A percentile compares a stretch with the other conserved stretches of the same genome.
These are phyloP conservation scores for Chrysanthemum seticuspe DNA, from an alignment of 129 eudicot species.

Conservation along the genomic window DNA sequence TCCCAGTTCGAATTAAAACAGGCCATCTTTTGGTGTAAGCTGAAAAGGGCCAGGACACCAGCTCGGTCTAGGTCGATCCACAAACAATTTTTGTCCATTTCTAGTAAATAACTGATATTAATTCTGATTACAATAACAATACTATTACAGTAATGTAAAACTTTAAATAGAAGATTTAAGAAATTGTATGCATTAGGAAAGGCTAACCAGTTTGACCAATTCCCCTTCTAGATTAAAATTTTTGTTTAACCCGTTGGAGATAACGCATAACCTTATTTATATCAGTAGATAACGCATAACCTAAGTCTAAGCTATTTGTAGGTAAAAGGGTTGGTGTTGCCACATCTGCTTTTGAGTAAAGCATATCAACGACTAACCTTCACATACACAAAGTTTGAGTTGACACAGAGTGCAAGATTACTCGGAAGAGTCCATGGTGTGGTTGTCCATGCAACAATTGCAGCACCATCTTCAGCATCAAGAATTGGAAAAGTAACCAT, in stretches of 20 bases:
- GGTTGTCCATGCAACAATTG: slow-evolving; percentile 87
- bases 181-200: not conserved
- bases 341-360: slow-evolving; percentile 3
- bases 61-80: too few relatives aligned
- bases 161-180: not conserved
- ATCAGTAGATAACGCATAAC: too few relatives aligned
- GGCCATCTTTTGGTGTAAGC: not conserved
- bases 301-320: too few relatives aligned
- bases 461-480: slow-evolving; percentile 60
- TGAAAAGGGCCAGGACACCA: too few relatives aligned
- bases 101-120: too few relatives aligned
- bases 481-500: slow-evolving; percentile 59
- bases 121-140: too few relatives aligned
- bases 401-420: slow-evolving; percentile 44
- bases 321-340: not conserved
- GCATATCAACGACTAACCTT: slow-evolving; percentile 44
- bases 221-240: not conserved
- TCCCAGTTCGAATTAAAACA: not conserved
- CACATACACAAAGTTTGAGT: slow-evolving; percentile 42
- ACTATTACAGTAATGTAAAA: too few relatives aligned
- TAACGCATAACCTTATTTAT: not conserved
- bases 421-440: slow-evolving; percentile 90
- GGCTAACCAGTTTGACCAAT: not conserved
- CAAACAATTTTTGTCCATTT: too few relatives aligned
- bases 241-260: not conserved